These are phyloP conservation scores for Diplocarpon mali DNA, from an alignment of 2,329 filamentous ascomycete genomes.

Conservation along the genomic window DNA sequence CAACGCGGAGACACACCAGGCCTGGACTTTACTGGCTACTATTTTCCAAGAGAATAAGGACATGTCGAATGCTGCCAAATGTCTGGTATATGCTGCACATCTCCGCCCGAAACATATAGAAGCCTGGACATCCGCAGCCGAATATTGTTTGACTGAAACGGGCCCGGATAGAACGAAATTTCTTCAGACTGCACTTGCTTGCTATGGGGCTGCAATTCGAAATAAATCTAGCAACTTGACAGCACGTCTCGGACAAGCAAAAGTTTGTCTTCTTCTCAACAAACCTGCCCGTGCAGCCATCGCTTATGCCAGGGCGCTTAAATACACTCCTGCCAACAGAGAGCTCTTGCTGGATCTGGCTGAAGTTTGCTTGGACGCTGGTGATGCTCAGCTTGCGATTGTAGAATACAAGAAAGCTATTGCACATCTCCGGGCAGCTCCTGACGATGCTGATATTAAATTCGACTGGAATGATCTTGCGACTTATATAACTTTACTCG, in stretches of 20 bases:
- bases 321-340: conserved; percentile 27
- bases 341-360: conserved; percentile 31
- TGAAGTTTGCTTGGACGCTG: conserved; percentile 26
- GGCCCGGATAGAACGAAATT: conserved; percentile 1
- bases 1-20: conserved; percentile 55
- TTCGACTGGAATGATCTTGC: conserved; percentile 68
- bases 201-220: neutral
- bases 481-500: conserved; percentile 73
- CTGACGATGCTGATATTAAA: conserved; percentile 5
- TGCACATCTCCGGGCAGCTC: conserved; percentile 16
- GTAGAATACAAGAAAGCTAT: conserved; percentile 27
- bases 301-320: conserved; percentile 1
- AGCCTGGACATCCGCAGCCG: conserved; percentile 40
- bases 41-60: conserved; percentile 51
- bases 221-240: neutral
- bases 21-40: conserved; percentile 51
- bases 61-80: conserved; percentile 44
- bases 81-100: conserved; percentile 51
- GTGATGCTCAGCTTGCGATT: conserved; percentile 26
- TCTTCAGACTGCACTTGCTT: neutral
- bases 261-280: neutral
- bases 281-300: neutral
- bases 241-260: conserved; percentile 1
- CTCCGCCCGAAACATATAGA: conserved; percentile 48
- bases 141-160: conserved; percentile 5